Conservation (phyloP, 169 alveolate genomes). For the Cryptosporidium ryanae region DNA sequence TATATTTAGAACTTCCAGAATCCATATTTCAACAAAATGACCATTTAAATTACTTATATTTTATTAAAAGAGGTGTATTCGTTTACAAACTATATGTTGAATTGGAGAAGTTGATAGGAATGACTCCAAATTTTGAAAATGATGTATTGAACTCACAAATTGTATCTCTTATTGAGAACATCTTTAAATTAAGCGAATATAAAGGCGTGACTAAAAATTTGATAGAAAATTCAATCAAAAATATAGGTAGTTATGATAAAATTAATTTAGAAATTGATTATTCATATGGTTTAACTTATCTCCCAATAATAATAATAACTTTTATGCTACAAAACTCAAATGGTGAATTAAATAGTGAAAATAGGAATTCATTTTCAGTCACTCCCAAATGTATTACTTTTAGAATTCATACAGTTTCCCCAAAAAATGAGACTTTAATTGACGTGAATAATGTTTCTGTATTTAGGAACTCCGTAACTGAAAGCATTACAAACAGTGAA, state of each 20-base stretch:
- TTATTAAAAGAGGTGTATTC: slow-evolving; percentile 44
- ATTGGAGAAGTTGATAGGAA: background rate
- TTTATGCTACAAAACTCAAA: background rate
- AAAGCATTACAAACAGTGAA: background rate
- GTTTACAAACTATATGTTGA: slow-evolving; percentile 4
- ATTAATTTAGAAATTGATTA: slow-evolving; percentile 24
- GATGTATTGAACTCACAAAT: background rate
- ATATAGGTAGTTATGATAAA: background rate
- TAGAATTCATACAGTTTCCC: too few relatives aligned
- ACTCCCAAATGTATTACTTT: background rate
- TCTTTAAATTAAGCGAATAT: background rate
- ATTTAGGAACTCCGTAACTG: background rate
- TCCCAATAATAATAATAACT: slow-evolving; percentile 20
- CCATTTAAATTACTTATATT: slow-evolving; percentile 27
- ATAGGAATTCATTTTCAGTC: background rate
- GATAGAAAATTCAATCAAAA: background rate
- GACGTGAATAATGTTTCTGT: background rate
- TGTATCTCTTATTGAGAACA: background rate
- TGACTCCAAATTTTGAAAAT: background rate
- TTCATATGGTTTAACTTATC: slow-evolving; percentile 38
- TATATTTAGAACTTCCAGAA: slow-evolving; percentile 22
- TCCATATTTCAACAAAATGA: slow-evolving; percentile 17
- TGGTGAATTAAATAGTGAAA: background rate
- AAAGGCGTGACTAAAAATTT: background rate
- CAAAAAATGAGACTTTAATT: slow-evolving; percentile 1